Base-by-base conservation (phyloP, 805 yeast genomes). In the Scheffersomyces lignosus region DNA sequence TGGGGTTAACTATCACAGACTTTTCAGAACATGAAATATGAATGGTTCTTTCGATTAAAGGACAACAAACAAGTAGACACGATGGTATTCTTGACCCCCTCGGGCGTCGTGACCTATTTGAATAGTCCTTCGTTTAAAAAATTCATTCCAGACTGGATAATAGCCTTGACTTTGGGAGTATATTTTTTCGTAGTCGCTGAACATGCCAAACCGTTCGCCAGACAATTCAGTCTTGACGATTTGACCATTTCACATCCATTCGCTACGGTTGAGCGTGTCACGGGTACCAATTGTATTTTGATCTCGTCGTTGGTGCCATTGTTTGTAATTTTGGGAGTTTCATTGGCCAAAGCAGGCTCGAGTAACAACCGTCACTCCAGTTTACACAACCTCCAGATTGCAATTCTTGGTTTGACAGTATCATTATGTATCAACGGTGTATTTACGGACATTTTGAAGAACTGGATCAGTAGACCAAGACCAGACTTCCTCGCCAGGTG, bases 221-320 rank as follows among this genome's bases (percentile, higher is more conserved):
- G 71, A 30, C 65, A 66, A 41, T 66, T 66, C 42, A 51, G 53
- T 17, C 41, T 62, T 23, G 41, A 44, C 30, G 70, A 66, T 41
- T 48, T 54, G 17, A 47, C 63, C 14, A 55, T 66, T 27, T 60
- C 64, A 27, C 70, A 66, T 42, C 71, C 71, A 13, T 65, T 63
- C 34, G 55, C 67, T 3, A 31, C 28, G 2, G 27, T 38, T 8
- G 71, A 66, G 40, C 44, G 68, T n/a, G 68, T 66, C 18, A 44
- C 63, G 4, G 63, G 56, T 5, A 18, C 45, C 9, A 37, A 48
- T 23, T 66, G 71, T 37, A 47, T 62, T 7, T 16, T 56, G 9
- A 32, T 66, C 4, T 61, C 64, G 18, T 45, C 54, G 12, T 36
- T 51, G 4, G 45, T 62, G 3, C 66, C 69, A 3, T 33, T 52